Conservation (phyloP, 345 rosid species). For the Lepidium aucheri region DNA sequence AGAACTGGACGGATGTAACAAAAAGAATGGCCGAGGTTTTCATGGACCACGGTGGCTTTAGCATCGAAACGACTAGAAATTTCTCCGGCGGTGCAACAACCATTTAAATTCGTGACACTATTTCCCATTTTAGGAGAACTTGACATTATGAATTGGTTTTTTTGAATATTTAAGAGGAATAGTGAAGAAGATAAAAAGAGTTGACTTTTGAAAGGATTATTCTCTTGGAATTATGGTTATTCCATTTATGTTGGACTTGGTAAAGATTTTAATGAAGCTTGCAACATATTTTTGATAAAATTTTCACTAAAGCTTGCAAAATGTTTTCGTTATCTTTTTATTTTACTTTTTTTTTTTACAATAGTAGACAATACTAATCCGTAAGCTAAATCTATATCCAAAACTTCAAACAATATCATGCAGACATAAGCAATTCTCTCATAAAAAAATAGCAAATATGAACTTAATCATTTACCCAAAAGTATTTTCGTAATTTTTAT, state of each 20-base stretch:
- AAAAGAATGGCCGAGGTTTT: slow-evolving; percentile 76
- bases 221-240: slow-evolving; percentile 12
- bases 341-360: too few relatives aligned
- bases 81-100: slow-evolving; percentile 52
- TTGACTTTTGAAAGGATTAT: slow-evolving; percentile 23
- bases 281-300: background rate
- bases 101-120: slow-evolving; percentile 21
- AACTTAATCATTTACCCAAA: too few relatives aligned
- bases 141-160: background rate
- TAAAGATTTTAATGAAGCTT: background rate
- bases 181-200: slow-evolving; percentile 8
- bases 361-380: too few relatives aligned
- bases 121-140: slow-evolving; percentile 46
- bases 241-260: slow-evolving; percentile 6
- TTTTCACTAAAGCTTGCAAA: too few relatives aligned
- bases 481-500: too few relatives aligned
- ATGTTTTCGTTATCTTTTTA: background rate
- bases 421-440: too few relatives aligned
- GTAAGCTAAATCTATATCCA: too few relatives aligned
- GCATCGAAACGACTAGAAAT: slow-evolving; percentile 35
- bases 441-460: too few relatives aligned
- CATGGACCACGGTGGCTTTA: slow-evolving; percentile 26
- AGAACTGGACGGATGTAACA: slow-evolving; percentile 59
- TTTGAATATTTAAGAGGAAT: slow-evolving; percentile 18
- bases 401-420: too few relatives aligned